A percentile compares a stretch with the other conserved stretches of the same genome.
These are phyloP conservation scores for Fraxinus cuspidata DNA, from an alignment of 257 asterid genomes.

Conservation along the genomic window DNA sequence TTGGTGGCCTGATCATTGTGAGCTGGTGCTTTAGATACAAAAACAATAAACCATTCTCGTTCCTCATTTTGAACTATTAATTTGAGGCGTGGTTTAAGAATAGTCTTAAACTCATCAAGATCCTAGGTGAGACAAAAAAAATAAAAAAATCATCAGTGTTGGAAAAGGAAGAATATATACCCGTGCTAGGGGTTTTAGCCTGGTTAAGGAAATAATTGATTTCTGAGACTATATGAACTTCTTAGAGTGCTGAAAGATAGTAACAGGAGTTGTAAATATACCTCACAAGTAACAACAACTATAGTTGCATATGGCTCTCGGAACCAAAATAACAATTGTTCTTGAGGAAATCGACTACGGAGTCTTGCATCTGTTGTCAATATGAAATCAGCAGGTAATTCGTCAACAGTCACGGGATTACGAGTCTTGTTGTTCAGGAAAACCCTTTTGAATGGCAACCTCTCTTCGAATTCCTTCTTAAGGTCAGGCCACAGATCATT, in stretches of 20 bases:
- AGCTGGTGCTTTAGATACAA: constrained; percentile 90
- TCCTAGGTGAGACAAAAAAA: constrained; percentile 56
- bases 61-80: constrained; percentile 96
- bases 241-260: constrained; percentile 1
- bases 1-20: constrained; percentile 97
- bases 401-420: constrained; percentile 78
- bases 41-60: constrained; percentile 95
- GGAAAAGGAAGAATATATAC: constrained; percentile 12
- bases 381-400: constrained; percentile 82
- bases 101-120: constrained; percentile 96
- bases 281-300: constrained; percentile 96
- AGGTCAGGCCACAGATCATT: constrained; percentile 90
- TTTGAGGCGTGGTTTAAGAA: constrained; percentile 96
- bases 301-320: constrained; percentile 92
- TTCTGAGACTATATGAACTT: neutral
- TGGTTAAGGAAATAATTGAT: constrained; percentile 4
- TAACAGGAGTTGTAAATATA: constrained; percentile 28
- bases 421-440: constrained; percentile 91
- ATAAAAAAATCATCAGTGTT: constrained; percentile 17
- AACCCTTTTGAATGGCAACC: constrained; percentile 76
- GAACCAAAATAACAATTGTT: constrained; percentile 90
- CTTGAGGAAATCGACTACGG: constrained; percentile 94
- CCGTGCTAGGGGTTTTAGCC: constrained; percentile 21
- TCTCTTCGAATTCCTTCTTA: constrained; percentile 74
- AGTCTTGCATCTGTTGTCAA: constrained; percentile 96